Conservation (phyloP, 805 yeast genomes). For the Soucietia sequanensis region DNA sequence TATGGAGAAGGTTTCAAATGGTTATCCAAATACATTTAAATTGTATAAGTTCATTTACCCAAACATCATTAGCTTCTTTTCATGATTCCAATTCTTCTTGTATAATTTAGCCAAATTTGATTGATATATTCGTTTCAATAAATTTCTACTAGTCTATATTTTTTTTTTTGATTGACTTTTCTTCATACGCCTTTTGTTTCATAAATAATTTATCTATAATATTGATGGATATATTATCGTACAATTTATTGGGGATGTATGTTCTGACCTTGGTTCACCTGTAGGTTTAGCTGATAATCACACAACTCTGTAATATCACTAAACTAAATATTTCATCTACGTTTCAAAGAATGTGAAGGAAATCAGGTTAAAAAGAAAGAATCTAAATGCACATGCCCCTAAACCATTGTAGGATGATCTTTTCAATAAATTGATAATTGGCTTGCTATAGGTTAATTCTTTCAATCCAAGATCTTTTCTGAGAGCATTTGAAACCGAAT, state of each 20-base stretch:
- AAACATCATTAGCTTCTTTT: no score
- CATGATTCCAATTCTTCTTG: no score
- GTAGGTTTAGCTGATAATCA: no score
- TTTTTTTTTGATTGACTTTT: not conserved
- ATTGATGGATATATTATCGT: no score
- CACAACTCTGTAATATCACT: no score
- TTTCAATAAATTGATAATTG: no score
- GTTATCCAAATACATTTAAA: conserved; percentile 90
- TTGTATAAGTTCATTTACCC: no score
- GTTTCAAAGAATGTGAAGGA: conserved; percentile 65
- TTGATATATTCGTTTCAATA: not conserved
- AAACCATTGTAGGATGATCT: conserved; percentile 56
- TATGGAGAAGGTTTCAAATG: conserved; percentile 98
- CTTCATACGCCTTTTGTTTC: not conserved
- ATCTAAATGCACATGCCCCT: conserved; percentile 62
- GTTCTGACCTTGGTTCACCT: not conserved
- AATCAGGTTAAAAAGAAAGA: conserved; percentile 62
- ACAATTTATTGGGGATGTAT: no score
- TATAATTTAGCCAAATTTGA: no score
- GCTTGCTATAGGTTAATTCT: no score
- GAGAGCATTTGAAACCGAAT: conserved; percentile 57
- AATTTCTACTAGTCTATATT: not conserved
- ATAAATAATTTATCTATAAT: not conserved
- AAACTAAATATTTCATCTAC: conserved; percentile 1
- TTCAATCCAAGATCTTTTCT: conserved; percentile 41